Conservation (phyloP, 106 monocot genomes). For the Triglochin maritima region DNA sequence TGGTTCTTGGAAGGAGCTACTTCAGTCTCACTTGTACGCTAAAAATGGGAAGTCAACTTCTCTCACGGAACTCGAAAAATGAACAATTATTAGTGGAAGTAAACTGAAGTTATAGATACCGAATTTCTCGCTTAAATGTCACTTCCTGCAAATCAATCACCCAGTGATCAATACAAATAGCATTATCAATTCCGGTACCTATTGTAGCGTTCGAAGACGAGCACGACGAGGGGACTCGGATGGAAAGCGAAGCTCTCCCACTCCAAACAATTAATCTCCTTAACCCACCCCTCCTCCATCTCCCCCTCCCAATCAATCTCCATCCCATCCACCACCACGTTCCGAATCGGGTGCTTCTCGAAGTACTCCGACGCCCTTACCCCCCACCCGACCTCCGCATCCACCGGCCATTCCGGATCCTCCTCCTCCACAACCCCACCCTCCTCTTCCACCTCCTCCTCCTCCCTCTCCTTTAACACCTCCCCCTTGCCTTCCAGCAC, state of each 20-base stretch:
- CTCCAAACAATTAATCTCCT: constrained; percentile 97
- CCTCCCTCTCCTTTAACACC: constrained; percentile 37
- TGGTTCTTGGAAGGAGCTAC: no score
- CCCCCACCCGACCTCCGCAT: constrained; percentile 92
- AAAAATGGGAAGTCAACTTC: no score
- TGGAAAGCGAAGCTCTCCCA: constrained; percentile 98
- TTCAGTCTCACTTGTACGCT: no score
- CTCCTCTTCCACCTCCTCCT: constrained; percentile 9
- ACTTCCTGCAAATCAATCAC: background rate
- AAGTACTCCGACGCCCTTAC: constrained; percentile 89
- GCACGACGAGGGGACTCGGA: constrained; percentile 85
- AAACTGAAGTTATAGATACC: background rate
- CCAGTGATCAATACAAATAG: background rate
- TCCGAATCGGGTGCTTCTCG: constrained; percentile 79
- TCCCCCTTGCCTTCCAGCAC: constrained; percentile 40
- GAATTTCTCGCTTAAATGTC: background rate
- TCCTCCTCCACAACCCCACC: constrained; percentile 62
- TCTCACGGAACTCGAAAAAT: no score
- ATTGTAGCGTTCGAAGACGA: constrained; percentile 68
- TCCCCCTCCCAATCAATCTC: constrained; percentile 98
- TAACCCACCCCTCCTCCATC: constrained; percentile 78
- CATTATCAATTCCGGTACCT: constrained; percentile 20
- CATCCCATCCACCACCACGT: constrained; percentile 74
- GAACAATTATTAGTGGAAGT: no score
- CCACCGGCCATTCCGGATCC: constrained; percentile 70